phyloP scores from a whole-genome alignment of 140 eudicot genomes.

The Flaveria floridana region DNA sequence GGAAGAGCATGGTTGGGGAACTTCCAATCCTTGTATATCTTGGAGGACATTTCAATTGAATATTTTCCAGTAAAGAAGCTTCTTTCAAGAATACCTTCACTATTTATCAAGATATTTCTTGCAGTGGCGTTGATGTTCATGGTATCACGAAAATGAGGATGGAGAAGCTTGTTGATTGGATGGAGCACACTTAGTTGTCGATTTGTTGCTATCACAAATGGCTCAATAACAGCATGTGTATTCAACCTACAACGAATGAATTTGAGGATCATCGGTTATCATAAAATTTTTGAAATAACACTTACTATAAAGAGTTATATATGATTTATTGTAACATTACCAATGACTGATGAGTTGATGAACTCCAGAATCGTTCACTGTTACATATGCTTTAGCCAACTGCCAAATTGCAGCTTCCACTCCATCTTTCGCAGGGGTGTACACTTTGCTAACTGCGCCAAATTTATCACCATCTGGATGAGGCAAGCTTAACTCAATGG shows the following conservation, averaged over 20 bases:
- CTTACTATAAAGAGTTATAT: background rate
- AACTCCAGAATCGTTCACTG: conserved; percentile 53
- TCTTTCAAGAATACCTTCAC: conserved; percentile 65
- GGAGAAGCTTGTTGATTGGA: conserved; percentile 69
- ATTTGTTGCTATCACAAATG: conserved; percentile 68
- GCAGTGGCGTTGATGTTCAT: conserved; percentile 69
- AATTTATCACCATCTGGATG: conserved; percentile 43
- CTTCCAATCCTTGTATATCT: conserved; percentile 55
- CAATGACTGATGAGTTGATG: conserved; percentile 70
- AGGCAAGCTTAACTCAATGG: conserved; percentile 61
- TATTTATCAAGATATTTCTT: conserved; percentile 59
- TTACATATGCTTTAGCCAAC: conserved; percentile 58
- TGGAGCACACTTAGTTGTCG: conserved; percentile 74
- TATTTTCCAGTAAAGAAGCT: conserved; percentile 54
- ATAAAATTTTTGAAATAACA: background rate
- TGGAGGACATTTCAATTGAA: conserved; percentile 56
- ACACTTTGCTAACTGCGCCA: conserved; percentile 55
- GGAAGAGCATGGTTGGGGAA: conserved; percentile 83
- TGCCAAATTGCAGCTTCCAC: conserved; percentile 55
- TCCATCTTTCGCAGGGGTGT: conserved; percentile 49
- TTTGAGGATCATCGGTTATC: background rate
- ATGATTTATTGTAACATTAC: conserved; percentile 26
- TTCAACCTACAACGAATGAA: conserved; percentile 43
- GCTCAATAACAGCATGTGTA: conserved; percentile 73
- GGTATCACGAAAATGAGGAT: conserved; percentile 68